Conservation (phyloP, 306 rosid species). For the Prosopis cineraria region DNA sequence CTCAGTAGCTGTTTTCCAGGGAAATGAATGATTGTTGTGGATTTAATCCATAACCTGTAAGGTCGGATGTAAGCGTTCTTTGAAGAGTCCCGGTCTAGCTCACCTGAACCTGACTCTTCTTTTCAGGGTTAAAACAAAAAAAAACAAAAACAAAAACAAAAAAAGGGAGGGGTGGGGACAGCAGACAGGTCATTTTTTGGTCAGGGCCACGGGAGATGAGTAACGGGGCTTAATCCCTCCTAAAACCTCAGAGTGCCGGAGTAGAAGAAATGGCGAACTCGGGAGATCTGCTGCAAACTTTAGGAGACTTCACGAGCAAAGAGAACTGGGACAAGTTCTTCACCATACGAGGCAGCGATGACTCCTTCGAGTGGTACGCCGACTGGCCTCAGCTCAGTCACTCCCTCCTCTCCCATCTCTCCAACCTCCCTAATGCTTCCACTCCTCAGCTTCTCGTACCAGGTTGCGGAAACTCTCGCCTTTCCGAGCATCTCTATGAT, state of each 20-base stretch:
- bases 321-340: slow-evolving; percentile 97
- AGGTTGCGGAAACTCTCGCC: slow-evolving; percentile 89
- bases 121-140: too few species aligned
- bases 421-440: slow-evolving; percentile 12
- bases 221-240: not conserved
- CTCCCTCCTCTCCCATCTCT: slow-evolving; percentile 63
- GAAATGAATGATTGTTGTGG: too few species aligned
- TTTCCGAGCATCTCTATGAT: slow-evolving; percentile 87
- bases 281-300: slow-evolving; percentile 64
- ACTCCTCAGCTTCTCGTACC: slow-evolving; percentile 67
- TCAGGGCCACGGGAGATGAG: not conserved
- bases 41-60: too few species aligned
- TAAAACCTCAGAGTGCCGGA: slow-evolving; percentile 3
- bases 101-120: too few species aligned
- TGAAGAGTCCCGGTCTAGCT: too few species aligned
- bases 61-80: too few species aligned
- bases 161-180: too few species aligned
- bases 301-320: slow-evolving; percentile 88
- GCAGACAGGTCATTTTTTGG: not conserved
- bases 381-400: slow-evolving; percentile 69
- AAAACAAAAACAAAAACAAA: too few species aligned
- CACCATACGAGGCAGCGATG: slow-evolving; percentile 63
- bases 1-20: too few species aligned
- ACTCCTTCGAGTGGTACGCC: slow-evolving; percentile 94
- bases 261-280: slow-evolving; percentile 42